Evolutionary conservation across 257 asterid genomes (phyloP), one percentile per base, ranked within the genome.

Genomic region (Plantago ovata): DNA sequence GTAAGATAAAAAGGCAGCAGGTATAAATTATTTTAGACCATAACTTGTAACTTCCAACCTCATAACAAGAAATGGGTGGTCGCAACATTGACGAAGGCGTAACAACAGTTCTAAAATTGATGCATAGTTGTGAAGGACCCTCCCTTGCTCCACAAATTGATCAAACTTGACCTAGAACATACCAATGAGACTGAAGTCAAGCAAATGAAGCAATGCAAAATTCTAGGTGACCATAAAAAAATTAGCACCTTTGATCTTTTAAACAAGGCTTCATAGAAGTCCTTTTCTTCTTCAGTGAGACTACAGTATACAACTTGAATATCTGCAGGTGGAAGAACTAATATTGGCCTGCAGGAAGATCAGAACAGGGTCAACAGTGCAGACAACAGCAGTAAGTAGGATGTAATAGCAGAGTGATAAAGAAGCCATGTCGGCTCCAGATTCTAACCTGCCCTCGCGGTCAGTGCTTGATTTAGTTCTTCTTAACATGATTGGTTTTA

Each of bases 71-170:
- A 83, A 92, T 47, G 98, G 98, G 61, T 92, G 98, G 69, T 92
- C 95, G 76, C 98, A 92, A 69, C 98, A 92, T 74, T 92, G 98
- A 63, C 98, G 96, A 79, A 92, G 98, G 18, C 98, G 96, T 68
- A 92, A 79, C 49, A 92, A 96, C 71, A 92, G 77, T 75, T 92
- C 98, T 82, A 92, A 64, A 52, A 92, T 92, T 53, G 98, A 92
- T 75, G 98, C 98, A 63, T 88, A 92, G 75, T 92, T 92, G 62
- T 88, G 98, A 67, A 92, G 96, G 72, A 88, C 95, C 67, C 93
- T 86, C 16, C 98, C 98, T 82, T 92, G 96, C 89, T 85, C 96
- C 66, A 92, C 95, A 84, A 87, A 92, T 65, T 88, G 88, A 65
- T 88, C 81, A 65, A 92, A 92, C 72, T 88, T 88, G 71, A 92